Conservation (phyloP, 768 basidiomycete species). For the Lanmaoa rubissima region DNA sequence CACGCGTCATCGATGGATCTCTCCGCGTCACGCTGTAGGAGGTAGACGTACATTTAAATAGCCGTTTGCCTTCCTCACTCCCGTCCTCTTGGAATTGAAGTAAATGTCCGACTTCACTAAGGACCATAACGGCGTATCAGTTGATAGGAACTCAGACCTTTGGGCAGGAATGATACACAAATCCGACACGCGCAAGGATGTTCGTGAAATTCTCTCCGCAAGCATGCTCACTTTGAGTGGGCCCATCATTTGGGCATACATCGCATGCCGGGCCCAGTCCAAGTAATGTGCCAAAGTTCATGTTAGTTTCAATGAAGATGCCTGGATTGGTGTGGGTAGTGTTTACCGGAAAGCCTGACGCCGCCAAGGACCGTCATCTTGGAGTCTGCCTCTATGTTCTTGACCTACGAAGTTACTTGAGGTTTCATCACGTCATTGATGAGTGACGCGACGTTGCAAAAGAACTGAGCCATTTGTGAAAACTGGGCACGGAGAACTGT, state of each 20-base stretch:
- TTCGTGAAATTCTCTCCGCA: conserved; percentile 16
- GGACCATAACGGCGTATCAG: neutral
- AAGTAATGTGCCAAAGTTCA: neutral
- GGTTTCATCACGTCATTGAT: conserved; percentile 23
- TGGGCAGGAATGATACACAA: conserved; percentile 21
- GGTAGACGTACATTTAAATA: conserved; percentile 8
- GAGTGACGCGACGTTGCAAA: conserved; percentile 16
- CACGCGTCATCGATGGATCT: neutral
- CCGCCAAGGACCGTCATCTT: conserved; percentile 17
- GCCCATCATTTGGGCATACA: conserved; percentile 24
- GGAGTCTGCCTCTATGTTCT: conserved; percentile 14
- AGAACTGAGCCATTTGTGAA: conserved; percentile 18
- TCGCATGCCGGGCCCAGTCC: conserved; percentile 18
- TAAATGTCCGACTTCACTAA: conserved; percentile 16
- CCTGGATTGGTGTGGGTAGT: too few species aligned
- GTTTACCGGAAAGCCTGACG: conserved; percentile 13
- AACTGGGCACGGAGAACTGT: conserved; percentile 18
- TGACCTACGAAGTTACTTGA: conserved; percentile 16
- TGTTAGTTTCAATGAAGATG: neutral
- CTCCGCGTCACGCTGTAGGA: neutral
- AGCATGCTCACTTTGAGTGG: conserved; percentile 27
- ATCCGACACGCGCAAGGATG: conserved; percentile 20
- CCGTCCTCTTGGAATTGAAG: conserved; percentile 20
- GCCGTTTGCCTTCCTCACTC: conserved; percentile 15
- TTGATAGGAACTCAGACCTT: conserved; percentile 7